Conservation (phyloP, 1,284 basidiomycete species). For the Ceratobasidium sp. region DNA sequence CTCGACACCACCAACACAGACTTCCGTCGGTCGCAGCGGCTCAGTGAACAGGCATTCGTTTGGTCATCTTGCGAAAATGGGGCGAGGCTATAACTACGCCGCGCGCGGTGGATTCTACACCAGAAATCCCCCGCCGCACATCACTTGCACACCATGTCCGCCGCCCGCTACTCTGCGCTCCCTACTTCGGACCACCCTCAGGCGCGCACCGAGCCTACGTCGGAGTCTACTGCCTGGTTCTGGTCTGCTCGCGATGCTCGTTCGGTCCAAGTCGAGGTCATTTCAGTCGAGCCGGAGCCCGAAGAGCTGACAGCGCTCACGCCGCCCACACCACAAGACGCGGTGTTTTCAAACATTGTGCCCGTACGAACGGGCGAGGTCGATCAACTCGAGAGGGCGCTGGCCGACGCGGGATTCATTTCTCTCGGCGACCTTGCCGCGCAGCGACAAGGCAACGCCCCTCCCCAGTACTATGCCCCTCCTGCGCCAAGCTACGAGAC, state of each 20-base stretch:
- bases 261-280: constrained; percentile 23
- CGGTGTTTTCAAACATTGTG: constrained; percentile 36
- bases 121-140: constrained; percentile 23
- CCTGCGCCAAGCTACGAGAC: constrained; percentile 41
- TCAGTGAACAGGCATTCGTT: background rate
- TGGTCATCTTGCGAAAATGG: constrained; percentile 15
- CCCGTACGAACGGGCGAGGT: constrained; percentile 25
- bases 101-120: background rate
- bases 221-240: constrained; percentile 39
- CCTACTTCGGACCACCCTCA: constrained; percentile 40
- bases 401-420: constrained; percentile 24
- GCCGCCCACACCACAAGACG: constrained; percentile 39
- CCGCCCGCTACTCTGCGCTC: constrained; percentile 22
- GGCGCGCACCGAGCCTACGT: background rate
- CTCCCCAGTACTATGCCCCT: constrained; percentile 23
- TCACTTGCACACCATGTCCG: constrained; percentile 20
- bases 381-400: constrained; percentile 30
- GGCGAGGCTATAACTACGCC: background rate
- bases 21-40: constrained; percentile 43
- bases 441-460: background rate
- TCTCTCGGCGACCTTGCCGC: background rate
- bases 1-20: constrained; percentile 44
- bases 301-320: background rate
- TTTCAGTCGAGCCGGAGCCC: constrained; percentile 14
- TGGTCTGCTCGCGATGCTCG: constrained; percentile 4